These are phyloP conservation scores for Solanum arcanum DNA, from an alignment of 257 asterid genomes.

Conservation along the genomic window DNA sequence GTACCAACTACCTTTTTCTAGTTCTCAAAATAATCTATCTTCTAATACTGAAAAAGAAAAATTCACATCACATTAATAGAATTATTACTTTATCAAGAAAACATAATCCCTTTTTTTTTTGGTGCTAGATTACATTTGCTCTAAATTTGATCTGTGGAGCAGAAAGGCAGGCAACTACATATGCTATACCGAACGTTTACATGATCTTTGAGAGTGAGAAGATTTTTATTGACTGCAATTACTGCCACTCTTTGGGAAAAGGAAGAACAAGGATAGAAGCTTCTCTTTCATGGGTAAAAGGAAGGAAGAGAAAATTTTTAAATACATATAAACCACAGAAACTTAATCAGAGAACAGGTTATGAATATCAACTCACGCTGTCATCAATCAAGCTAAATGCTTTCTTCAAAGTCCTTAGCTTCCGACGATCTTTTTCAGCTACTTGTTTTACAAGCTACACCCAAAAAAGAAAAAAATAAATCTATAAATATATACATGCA, in stretches of 20 bases:
- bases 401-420: slow-evolving; percentile 70
- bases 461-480: not conserved
- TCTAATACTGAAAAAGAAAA: not conserved
- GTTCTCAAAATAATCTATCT: not conserved
- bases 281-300: not conserved
- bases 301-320: not conserved
- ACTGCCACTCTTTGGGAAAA: not conserved
- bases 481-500: not conserved
- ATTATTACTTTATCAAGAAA: not conserved
- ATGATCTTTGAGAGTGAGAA: not conserved
- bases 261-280: not conserved
- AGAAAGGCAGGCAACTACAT: not conserved
- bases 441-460: slow-evolving; percentile 88
- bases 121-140: not conserved
- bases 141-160: not conserved
- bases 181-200: not conserved
- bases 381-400: slow-evolving; percentile 69
- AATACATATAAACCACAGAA: not conserved
- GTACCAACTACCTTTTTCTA: not conserved
- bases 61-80: not conserved
- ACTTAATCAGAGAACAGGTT: not conserved
- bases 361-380: slow-evolving; percentile 37
- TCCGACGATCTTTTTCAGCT: slow-evolving; percentile 57
- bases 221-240: not conserved
- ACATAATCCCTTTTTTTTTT: not conserved